These are phyloP conservation scores for Lasiosphaeriaceae sp. DNA, from an alignment of 495 filamentous ascomycete species.

Conservation along the genomic window DNA sequence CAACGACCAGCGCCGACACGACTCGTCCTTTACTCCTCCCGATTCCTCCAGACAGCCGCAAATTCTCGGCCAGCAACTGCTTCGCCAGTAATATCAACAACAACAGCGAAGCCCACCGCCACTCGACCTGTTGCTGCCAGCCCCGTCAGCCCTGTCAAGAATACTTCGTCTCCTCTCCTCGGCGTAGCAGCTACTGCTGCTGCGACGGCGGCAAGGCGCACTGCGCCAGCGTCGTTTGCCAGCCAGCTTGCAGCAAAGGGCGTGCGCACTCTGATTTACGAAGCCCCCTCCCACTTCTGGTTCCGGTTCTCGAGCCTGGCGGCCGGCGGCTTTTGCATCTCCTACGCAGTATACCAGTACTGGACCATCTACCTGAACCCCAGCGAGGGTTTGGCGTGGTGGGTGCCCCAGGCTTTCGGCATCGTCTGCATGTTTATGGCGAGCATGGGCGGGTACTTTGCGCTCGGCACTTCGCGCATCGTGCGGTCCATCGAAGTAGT, in stretches of 20 bases:
- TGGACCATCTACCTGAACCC: conserved; percentile 41
- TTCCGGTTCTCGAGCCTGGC: conserved; percentile 56
- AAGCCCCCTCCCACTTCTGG: conserved; percentile 56
- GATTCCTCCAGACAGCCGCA: not conserved
- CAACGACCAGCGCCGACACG: not conserved
- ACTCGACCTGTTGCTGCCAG: not conserved
- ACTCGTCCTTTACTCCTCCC: conserved; percentile 4
- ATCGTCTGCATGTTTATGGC: conserved; percentile 42
- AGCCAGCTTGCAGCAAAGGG: conserved; percentile 39
- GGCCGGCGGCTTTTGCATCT: conserved; percentile 53
- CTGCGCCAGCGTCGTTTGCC: conserved; percentile 32
- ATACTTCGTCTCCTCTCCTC: not conserved
- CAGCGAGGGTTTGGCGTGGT: conserved; percentile 37
- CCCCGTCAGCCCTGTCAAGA: conserved; percentile 1
- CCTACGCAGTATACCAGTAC: conserved; percentile 53
- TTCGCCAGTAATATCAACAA: not conserved
- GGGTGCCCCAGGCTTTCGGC: conserved; percentile 44
- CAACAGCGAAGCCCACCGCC: not conserved
- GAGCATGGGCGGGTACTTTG: conserved; percentile 42
- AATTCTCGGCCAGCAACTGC: not conserved
- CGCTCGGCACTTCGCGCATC: conserved; percentile 37
- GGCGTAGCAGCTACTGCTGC: not conserved
- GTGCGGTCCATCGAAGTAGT: conserved; percentile 41
- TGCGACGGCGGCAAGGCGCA: not conserved
- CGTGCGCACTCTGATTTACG: conserved; percentile 51